A percentile compares a stretch with the other conserved stretches of the same genome.
phyloP scores from a whole-genome alignment of 352 stramenopile genomes.

The Lagenidium giganteum region DNA sequence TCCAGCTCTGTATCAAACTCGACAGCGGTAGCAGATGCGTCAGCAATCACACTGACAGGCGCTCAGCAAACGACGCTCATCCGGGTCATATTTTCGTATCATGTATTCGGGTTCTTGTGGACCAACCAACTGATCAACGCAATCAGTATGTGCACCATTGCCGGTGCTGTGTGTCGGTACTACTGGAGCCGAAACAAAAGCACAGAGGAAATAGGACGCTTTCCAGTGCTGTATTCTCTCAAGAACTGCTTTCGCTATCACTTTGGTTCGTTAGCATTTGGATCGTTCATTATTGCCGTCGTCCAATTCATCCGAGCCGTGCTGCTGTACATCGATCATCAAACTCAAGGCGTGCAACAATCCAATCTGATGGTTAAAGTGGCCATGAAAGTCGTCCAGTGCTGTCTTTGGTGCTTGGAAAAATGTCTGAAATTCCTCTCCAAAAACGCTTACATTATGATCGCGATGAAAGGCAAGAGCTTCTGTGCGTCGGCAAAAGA shows the following conservation, averaged over 20 bases:
- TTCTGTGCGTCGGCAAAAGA: slow-evolving; percentile 89
- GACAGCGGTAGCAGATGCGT: slow-evolving; percentile 35
- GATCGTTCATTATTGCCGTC: slow-evolving; percentile 94
- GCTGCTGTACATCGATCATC: slow-evolving; percentile 90
- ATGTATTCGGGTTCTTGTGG: slow-evolving; percentile 96
- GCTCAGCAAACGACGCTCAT: no score
- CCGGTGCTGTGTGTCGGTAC: slow-evolving; percentile 87
- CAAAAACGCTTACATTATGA: slow-evolving; percentile 94
- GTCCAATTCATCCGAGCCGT: slow-evolving; percentile 93
- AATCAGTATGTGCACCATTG: slow-evolving; percentile 93
- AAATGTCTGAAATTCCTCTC: slow-evolving; percentile 97
- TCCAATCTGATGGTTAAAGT: slow-evolving; percentile 79
- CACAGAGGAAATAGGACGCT: slow-evolving; percentile 53
- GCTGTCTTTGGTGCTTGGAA: slow-evolving; percentile 93
- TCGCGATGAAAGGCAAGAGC: slow-evolving; percentile 70
- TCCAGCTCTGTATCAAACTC: slow-evolving; percentile 15
- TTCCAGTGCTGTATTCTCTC: slow-evolving; percentile 60
- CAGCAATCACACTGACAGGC: no score
- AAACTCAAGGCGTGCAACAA: slow-evolving; percentile 81
- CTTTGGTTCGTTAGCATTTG: slow-evolving; percentile 94
- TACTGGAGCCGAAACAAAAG: slow-evolving; percentile 89
- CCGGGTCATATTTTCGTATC: slow-evolving; percentile 66
- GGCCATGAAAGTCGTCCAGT: slow-evolving; percentile 84
- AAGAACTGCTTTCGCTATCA: slow-evolving; percentile 90
- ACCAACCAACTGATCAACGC: slow-evolving; percentile 95